phyloP scores from a whole-genome alignment of 2,329 filamentous ascomycete genomes.

The Blumeria hordei region DNA sequence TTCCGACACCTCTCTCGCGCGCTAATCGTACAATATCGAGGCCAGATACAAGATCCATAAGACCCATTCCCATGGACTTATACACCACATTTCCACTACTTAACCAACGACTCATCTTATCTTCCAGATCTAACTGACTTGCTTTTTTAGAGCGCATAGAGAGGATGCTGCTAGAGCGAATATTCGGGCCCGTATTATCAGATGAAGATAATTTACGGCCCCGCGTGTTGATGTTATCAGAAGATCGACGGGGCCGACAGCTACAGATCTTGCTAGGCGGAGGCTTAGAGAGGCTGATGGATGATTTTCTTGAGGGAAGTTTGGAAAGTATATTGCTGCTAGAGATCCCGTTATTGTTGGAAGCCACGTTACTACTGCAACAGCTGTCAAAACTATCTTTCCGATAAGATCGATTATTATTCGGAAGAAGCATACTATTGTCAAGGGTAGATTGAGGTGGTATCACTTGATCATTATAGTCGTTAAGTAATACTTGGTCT shows the following conservation, averaged over 20 bases:
- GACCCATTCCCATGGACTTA: conserved; percentile 40
- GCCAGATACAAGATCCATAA: conserved; percentile 42
- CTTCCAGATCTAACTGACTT: conserved; percentile 17
- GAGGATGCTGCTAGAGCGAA: conserved; percentile 4
- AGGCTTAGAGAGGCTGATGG: conserved; percentile 3
- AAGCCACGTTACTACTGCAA: background rate
- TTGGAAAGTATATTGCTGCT: background rate
- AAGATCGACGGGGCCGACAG: background rate
- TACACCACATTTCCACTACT: conserved; percentile 40
- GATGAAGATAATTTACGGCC: background rate
- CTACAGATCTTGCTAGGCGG: background rate
- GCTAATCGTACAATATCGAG: conserved; percentile 32
- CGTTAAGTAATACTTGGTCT: conserved; percentile 1
- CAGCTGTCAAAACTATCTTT: conserved; percentile 1
- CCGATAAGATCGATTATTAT: conserved; percentile 2
- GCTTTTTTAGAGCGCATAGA: conserved; percentile 6
- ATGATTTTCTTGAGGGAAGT: conserved; percentile 7
- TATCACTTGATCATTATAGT: conserved; percentile 5
- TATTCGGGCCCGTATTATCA: background rate
- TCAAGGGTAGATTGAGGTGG: conserved; percentile 2
- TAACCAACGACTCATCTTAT: conserved; percentile 30
- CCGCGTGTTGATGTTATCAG: background rate
- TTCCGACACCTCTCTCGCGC: conserved; percentile 28
- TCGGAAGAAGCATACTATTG: conserved; percentile 2
- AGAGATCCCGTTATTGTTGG: background rate